These are phyloP conservation scores for Fusarium lyarnte DNA, from an alignment of 2,329 filamentous ascomycete genomes.

Conservation along the genomic window DNA sequence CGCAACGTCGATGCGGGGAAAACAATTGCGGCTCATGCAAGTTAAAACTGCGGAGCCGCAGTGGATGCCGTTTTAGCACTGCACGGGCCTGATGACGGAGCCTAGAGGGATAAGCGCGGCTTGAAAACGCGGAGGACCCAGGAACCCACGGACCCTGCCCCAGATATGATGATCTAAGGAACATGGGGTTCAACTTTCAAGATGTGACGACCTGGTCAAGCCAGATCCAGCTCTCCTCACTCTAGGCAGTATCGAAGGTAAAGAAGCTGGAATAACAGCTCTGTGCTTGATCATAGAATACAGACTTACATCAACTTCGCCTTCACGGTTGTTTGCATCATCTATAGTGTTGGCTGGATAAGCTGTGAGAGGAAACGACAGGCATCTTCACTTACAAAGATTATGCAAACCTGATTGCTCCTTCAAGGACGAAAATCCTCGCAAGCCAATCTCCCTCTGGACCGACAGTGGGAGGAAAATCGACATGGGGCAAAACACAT, in stretches of 20 bases:
- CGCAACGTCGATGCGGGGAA: slow-evolving; percentile 42
- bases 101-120: slow-evolving; percentile 36
- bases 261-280: neutral
- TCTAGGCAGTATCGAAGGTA: neutral
- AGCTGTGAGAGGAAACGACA: slow-evolving; percentile 28
- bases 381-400: slow-evolving; percentile 16
- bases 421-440: neutral
- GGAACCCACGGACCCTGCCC: slow-evolving; percentile 38
- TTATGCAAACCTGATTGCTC: neutral
- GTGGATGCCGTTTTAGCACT: slow-evolving; percentile 36
- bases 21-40: slow-evolving; percentile 45
- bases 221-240: slow-evolving; percentile 9
- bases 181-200: slow-evolving; percentile 10
- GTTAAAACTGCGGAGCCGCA: slow-evolving; percentile 46
- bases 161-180: slow-evolving; percentile 25
- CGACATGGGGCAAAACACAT: slow-evolving; percentile 22
- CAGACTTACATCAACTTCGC: neutral
- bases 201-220: slow-evolving; percentile 21
- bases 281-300: neutral
- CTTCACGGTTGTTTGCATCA: slow-evolving; percentile 1
- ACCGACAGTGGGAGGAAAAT: slow-evolving; percentile 15
- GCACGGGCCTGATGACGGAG: slow-evolving; percentile 27
- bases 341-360: slow-evolving; percentile 4
- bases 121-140: slow-evolving; percentile 38
- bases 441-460: slow-evolving; percentile 17